Base-by-base conservation (phyloP, 257 asterid species). In the Gardenia jasminoides region DNA sequence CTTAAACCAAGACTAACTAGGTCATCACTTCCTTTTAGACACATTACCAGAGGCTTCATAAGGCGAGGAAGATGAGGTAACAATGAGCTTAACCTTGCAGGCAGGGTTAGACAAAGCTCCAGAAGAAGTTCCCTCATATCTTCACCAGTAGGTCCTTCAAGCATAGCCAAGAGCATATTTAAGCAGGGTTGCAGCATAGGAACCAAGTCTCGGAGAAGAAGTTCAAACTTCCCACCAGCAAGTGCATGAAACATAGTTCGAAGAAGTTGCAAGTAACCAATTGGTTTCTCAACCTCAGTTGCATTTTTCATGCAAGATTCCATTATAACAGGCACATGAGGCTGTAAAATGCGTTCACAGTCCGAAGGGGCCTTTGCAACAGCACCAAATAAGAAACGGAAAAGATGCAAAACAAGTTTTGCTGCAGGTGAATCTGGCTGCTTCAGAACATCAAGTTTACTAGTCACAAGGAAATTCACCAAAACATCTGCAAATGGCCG, bases 371-470 rank as follows among this genome's bases (percentile, higher is more conserved):
- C 96, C 89, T 92, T 96, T 70, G 97, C 97, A 73, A 96, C 96
- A 58, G 99, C 97, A 82, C 88, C 86, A 86, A 96, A 96, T 84
- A 96, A 82, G 85, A 88, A 90, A 67, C 97, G 91, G 87, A 93
- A 96, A 80, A 96, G 99, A 87, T 96, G 97, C 94, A 93, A 90
- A 84, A 96, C 97, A 79, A 93, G 97, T 83, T 93, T 92, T 50
- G 99, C 97, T n/a, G 97, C 96, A 79, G 98, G 99, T 72, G 98
- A 91, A 91, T 96, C 98, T 0, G 99, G 97, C 86, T 89, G 97
- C 90, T 96, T 96, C 75, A 96, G 96, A 80, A 92, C 97, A 86
- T 96, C 99, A 78, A 96, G 98, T 89, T 93, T 96, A 91, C 92
- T 89, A 86, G 83, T 91, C 80, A 93, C 99, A 70, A 96, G 99